Percentiles rank a stretch among this genome's conserved stretches.
phyloP scores from a whole-genome alignment of 345 rosid genomes.

The Nasturtium officinale region DNA sequence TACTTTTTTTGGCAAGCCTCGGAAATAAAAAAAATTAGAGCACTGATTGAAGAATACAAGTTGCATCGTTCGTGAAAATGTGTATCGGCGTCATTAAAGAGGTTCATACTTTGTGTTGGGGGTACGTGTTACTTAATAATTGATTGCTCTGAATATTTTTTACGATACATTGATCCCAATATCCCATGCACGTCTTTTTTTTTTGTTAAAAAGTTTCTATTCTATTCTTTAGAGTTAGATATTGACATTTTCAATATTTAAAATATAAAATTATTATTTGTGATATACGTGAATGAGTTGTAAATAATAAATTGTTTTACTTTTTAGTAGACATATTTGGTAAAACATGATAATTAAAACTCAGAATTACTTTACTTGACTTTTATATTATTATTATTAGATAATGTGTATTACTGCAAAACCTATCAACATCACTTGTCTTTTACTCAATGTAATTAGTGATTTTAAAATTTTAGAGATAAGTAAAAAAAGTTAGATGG shows the following conservation, averaged over 20 bases:
- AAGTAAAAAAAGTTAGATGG: neutral
- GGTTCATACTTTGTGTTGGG: conserved; percentile 1
- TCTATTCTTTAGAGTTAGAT: neutral
- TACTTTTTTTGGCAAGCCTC: neutral
- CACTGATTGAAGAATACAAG: conserved; percentile 15
- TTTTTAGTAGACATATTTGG: neutral
- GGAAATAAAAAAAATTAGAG: neutral
- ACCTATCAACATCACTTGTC: conserved; percentile 4
- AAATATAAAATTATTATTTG: neutral
- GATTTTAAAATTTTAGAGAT: neutral
- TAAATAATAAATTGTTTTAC: neutral
- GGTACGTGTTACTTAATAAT: conserved; percentile 2
- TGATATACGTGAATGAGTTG: neutral
- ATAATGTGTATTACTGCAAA: neutral
- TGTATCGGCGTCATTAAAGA: conserved; percentile 3
- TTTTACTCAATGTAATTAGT: conserved; percentile 5
- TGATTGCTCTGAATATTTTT: conserved; percentile 25
- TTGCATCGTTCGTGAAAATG: conserved; percentile 22
- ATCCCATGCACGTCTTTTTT: conserved; percentile 30
- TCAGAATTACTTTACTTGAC: neutral
- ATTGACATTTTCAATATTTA: neutral
- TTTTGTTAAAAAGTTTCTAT: neutral
- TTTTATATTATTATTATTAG: neutral
- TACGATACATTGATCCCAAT: neutral
- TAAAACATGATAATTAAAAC: neutral